A percentile compares a stretch with the other conserved stretches of the same genome.
phyloP scores from a whole-genome alignment of 805 yeast genomes.

The Yarrowia divulgata region DNA sequence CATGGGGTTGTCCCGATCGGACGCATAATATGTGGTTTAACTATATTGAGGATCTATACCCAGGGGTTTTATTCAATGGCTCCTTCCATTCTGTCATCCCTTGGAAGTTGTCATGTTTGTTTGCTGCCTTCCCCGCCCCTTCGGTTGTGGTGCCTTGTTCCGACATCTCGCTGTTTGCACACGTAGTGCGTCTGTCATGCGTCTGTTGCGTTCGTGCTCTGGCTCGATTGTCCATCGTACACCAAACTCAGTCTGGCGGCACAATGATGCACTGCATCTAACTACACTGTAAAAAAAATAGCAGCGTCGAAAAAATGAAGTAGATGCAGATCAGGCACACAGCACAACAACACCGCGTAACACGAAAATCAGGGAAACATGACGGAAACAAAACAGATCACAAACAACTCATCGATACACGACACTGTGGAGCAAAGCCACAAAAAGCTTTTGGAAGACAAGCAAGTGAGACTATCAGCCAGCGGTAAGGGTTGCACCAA shows the following conservation, averaged over 20 bases:
- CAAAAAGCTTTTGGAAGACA: slow-evolving; percentile 8
- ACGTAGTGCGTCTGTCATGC: slow-evolving; percentile 4
- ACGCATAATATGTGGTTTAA: not conserved
- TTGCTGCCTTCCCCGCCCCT: slow-evolving; percentile 32
- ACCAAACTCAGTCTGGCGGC: slow-evolving; percentile 1
- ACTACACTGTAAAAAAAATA: slow-evolving; percentile 26
- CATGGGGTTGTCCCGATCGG: not conserved
- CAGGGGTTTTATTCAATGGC: not conserved
- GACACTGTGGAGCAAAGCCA: slow-evolving; percentile 21
- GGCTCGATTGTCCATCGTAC: slow-evolving; percentile 16
- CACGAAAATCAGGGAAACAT: not conserved
- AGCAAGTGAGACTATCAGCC: slow-evolving; percentile 38
- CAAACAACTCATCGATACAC: slow-evolving; percentile 26
- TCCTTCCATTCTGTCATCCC: not conserved
- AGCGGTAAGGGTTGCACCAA: slow-evolving; percentile 42
- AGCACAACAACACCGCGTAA: not conserved
- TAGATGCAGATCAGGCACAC: not conserved
- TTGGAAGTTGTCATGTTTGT: not conserved
- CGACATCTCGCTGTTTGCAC: slow-evolving; percentile 24
- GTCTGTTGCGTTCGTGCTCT: not conserved
- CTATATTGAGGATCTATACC: not conserved
- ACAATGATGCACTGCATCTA: slow-evolving; percentile 15
- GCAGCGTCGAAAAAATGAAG: not conserved
- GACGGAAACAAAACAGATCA: slow-evolving; percentile 12
- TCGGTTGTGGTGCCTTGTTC: slow-evolving; percentile 19